Evolutionary conservation across 2,329 filamentous ascomycete species (phyloP), one percentile per base, ranked within the genome.

Genomic region (Acrodontium crateriforme): DNA sequence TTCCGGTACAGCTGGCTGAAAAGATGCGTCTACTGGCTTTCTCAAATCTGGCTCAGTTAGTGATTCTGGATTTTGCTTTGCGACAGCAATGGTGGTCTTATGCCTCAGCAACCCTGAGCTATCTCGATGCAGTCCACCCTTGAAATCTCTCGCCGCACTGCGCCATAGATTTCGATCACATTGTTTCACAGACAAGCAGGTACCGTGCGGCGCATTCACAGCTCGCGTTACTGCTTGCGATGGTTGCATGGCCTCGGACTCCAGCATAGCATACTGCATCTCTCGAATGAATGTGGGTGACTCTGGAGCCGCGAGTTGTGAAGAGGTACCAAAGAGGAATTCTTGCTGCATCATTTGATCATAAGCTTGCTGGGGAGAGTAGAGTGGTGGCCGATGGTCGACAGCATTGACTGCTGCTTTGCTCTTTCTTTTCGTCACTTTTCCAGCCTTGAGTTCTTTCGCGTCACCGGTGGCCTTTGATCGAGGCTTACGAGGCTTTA

Each of bases 321-420:
- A 91, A 2, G 78, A 85, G 0, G 82, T 89, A 1, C 82, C 83
- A 53, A 92, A 92, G 0, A 91, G 56, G 45, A 85, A 80, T 34
- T 84, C 72, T 48, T 89, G 83, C 1, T 67, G 60, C 3, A 69
- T 62, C 9, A 78, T 67, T 39, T 77, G 67, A 28, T 68, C 68
- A 23, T 76, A 54, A 2, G 81, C 83, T 14, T 76, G 68, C 25
- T 59, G 60, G 0, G 82, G 82, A 1, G 79, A 81, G 8, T 81
- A 58, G 2, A 91, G 50, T 11, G 36, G 30, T 5, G 37, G 38
- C 12, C 33, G 29, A 15, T 27, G 23, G 13, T 40, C 35, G n/a
- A n/a, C n/a, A n/a, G n/a, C n/a, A n/a, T n/a, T n/a, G n/a, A n/a
- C n/a, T 6, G 31, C 31, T 22, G 44, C 37, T 10, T 42, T 35